phyloP scores from a whole-genome alignment of 441 rosid genomes.

The Mallotus japonicus region DNA sequence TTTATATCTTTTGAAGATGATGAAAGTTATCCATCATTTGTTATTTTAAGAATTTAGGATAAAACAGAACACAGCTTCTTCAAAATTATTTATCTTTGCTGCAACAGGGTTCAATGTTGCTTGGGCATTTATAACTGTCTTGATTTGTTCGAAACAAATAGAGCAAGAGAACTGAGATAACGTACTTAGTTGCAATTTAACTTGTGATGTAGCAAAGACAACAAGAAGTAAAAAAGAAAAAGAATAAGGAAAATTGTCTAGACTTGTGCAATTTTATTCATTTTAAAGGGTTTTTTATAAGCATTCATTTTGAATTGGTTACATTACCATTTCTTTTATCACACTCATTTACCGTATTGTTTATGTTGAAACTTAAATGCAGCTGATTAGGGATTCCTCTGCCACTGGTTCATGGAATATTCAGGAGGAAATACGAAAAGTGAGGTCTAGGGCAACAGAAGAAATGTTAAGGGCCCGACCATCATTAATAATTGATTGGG shows the following conservation, averaged over 20 bases:
- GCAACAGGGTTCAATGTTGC: not conserved
- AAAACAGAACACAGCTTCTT: not conserved
- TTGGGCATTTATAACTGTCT: constrained; percentile 6
- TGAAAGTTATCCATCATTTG: not conserved
- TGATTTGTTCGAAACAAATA: not conserved
- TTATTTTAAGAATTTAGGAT: not conserved
- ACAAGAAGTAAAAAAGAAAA: too few relatives aligned
- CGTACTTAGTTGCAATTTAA: too few relatives aligned
- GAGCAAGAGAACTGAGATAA: too few relatives aligned
- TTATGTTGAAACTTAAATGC: constrained; percentile 35
- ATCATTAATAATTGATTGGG: constrained; percentile 46
- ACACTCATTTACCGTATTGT: constrained; percentile 17
- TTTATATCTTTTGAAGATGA: constrained; percentile 3
- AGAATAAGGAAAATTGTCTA: too few relatives aligned
- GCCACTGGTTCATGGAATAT: constrained; percentile 73
- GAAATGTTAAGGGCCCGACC: constrained; percentile 61
- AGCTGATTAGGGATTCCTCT: constrained; percentile 54
- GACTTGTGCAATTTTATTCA: not conserved
- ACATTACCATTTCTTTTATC: constrained; percentile 2
- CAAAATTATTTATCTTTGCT: not conserved
- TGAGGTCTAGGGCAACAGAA: constrained; percentile 86
- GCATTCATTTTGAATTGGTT: not conserved
- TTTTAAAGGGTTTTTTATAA: not conserved
- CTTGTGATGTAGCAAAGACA: not conserved
- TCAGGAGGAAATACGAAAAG: constrained; percentile 79